Conservation (phyloP, 2,329 filamentous ascomycete species). For the Myriosclerotinia curreyana region DNA sequence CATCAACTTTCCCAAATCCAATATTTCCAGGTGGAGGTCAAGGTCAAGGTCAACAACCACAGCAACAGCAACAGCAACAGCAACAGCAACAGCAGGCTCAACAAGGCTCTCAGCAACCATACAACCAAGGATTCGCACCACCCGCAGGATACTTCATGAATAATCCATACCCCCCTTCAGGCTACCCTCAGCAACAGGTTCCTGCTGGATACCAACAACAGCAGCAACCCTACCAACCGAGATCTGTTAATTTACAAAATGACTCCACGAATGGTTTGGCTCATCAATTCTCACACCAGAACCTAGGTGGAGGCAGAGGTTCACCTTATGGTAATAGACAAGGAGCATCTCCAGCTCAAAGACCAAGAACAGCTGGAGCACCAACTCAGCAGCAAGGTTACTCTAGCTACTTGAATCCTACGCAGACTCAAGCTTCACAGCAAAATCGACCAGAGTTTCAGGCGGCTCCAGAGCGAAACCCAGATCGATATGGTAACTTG, state of each 20-base stretch:
- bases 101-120: conserved; percentile 43
- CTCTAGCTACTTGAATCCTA: conserved; percentile 64
- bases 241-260: conserved; percentile 58
- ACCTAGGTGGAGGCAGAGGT: conserved; percentile 71
- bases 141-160: conserved; percentile 59
- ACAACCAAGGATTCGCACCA: conserved; percentile 46
- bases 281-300: conserved; percentile 96
- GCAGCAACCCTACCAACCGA: conserved; percentile 47
- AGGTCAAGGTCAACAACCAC: conserved; percentile 38
- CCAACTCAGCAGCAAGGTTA: conserved; percentile 59
- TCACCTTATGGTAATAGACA: conserved; percentile 67
- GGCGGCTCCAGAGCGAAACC: conserved; percentile 78
- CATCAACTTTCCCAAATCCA: conserved; percentile 93
- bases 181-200: conserved; percentile 50
- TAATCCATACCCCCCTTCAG: conserved; percentile 45
- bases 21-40: conserved; percentile 47
- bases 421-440: conserved; percentile 57
- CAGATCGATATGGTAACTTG: conserved; percentile 68
- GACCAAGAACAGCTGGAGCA: conserved; percentile 80
- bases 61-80: conserved; percentile 41
- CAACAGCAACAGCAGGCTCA: conserved; percentile 39
- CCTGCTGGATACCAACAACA: conserved; percentile 46
- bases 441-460: conserved; percentile 67
- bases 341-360: conserved; percentile 63
- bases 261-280: conserved; percentile 88